Conservation (phyloP, 257 asterid species). For the Penstemon barbatus region DNA sequence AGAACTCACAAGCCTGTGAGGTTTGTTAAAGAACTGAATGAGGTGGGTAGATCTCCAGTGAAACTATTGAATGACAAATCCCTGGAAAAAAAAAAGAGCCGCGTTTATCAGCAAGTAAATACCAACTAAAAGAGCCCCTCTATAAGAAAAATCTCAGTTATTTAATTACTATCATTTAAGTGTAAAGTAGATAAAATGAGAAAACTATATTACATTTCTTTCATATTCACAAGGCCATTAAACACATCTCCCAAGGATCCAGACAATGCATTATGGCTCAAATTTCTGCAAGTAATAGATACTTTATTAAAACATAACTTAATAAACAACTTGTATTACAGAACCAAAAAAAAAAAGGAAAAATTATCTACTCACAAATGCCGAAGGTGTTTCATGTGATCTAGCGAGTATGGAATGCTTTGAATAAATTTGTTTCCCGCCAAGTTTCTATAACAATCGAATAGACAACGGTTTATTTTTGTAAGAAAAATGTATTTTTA, state of each 20-base stretch:
- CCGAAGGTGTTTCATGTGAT: conserved; percentile 61
- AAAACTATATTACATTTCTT: conserved; percentile 53
- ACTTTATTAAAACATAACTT: conserved; percentile 19
- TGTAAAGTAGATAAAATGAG: conserved; percentile 8
- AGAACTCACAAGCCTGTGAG: conserved; percentile 69
- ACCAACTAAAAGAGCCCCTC: no score
- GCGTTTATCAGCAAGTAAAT: no score
- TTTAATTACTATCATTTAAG: not conserved
- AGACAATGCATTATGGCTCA: conserved; percentile 70
- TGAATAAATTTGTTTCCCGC: conserved; percentile 63
- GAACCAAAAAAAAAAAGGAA: conserved; percentile 6
- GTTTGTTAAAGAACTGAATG: conserved; percentile 59
- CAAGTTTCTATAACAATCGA: conserved; percentile 59
- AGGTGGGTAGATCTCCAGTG: conserved; percentile 84
- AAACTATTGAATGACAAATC: conserved; percentile 80
- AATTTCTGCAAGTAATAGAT: conserved; percentile 52
- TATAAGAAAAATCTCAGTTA: not conserved
- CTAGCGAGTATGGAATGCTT: conserved; percentile 65
- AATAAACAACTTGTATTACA: not conserved
- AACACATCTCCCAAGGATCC: conserved; percentile 79
- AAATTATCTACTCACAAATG: conserved; percentile 61
- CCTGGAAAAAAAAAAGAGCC: conserved; percentile 42
- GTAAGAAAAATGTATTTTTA: not conserved
- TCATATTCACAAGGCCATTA: conserved; percentile 59
- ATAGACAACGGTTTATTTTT: not conserved